Percentiles rank a stretch among this genome's conserved stretches.
These are phyloP conservation scores for Microascus cirrosus DNA, from an alignment of 2,329 filamentous ascomycete species.

Conservation along the genomic window DNA sequence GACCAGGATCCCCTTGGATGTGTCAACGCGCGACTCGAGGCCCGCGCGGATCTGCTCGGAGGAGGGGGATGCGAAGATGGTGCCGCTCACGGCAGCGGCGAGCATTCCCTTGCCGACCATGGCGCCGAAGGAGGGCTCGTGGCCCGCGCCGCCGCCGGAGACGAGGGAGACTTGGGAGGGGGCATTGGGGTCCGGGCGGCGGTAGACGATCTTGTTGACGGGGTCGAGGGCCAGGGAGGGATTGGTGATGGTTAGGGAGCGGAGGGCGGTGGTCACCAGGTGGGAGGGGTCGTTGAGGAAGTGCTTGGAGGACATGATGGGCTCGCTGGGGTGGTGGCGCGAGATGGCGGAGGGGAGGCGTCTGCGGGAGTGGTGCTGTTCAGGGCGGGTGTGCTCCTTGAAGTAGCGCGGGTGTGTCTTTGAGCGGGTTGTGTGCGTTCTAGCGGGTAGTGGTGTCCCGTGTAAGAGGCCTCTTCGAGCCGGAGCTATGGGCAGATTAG, in stretches of 20 bases:
- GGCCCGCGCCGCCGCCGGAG: conserved; percentile 80
- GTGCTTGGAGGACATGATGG: conserved; percentile 56
- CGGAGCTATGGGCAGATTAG: too few relatives aligned
- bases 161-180: conserved; percentile 67
- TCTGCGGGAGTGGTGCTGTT: too few relatives aligned
- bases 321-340: background rate
- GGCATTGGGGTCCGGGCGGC: conserved; percentile 36
- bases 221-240: conserved; percentile 70
- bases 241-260: conserved; percentile 71
- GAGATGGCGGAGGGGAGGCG: background rate
- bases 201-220: conserved; percentile 76
- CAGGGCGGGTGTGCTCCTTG: conserved; percentile 6
- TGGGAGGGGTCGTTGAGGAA: conserved; percentile 78
- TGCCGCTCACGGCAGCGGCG: conserved; percentile 72
- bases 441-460: too few relatives aligned
- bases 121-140: conserved; percentile 78
- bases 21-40: conserved; percentile 62
- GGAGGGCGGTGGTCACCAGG: conserved; percentile 67
- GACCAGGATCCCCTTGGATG: conserved; percentile 67
- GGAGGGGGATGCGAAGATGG: conserved; percentile 73
- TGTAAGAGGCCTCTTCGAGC: too few relatives aligned
- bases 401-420: too few relatives aligned
- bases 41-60: conserved; percentile 74
- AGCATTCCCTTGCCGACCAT: conserved; percentile 78
- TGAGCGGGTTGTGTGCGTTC: too few relatives aligned